Base-by-base conservation (phyloP, 148 eudicot species). In the Diospyros kaki region DNA sequence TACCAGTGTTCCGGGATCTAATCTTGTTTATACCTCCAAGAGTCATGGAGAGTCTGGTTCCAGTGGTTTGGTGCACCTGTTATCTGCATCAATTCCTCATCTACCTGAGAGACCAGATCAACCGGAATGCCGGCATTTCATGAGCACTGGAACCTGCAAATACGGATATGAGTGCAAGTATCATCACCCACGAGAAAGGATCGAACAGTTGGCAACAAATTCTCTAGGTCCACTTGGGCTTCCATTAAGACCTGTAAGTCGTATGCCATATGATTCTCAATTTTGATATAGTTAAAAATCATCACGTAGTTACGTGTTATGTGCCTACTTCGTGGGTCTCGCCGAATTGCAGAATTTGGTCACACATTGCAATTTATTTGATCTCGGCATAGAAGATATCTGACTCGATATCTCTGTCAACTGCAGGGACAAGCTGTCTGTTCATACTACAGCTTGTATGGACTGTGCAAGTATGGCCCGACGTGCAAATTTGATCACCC, bases 241-340 rank as follows among this genome's bases (percentile, higher is more conserved):
- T 18, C 97, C 97, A 44, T 53, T 92, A 63, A 84, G 94, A 78
- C 94, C 97, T 75, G 97, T 92, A 85, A 85, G 87, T 82, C 10
- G 18, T 59, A 38, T 9, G 0, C 46, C 11, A 3, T 68, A 28
- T 48, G 44, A 4, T 0, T 68, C 43, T 68, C 43, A 50, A 6
- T 68, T 68, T 52, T 6, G 58, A 52, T 17, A 48, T 44, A 1
- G 17, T 69, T 5, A 15, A 12, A 28, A 28, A 28, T 28, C 28
- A 28, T 28, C 28, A 28, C 28, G 28, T 28, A 28, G 28, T 28
- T 28, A 42, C 41, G 3, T 8, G 14, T 48, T 64, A 8, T 38
- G 9, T 60, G 65, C 65, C 28, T 44, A 42, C 11, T 67, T n/a
- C 40, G 3, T 17, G 41, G 72, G 41, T 28, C 4, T 42, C 17